Percentiles rank a stretch among this genome's conserved stretches.
These are phyloP conservation scores for Lobulomyces angularis DNA, from an alignment of 192 early-diverging fungal genomes.

Conservation along the genomic window DNA sequence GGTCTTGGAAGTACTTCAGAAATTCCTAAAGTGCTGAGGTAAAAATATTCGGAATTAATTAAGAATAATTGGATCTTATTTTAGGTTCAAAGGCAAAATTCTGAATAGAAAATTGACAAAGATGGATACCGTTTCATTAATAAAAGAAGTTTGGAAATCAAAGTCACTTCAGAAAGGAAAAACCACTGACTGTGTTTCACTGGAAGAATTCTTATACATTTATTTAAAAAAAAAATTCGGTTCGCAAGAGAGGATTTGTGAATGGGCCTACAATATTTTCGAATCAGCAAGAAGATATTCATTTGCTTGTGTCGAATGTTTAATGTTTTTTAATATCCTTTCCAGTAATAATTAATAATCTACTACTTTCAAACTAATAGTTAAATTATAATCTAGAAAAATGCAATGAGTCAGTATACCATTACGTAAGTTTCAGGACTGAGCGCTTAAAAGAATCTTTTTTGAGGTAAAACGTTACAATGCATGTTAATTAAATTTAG, in stretches of 20 bases:
- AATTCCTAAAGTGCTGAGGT: constrained; percentile 33
- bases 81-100: constrained; percentile 34
- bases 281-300: constrained; percentile 21
- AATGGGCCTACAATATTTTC: constrained; percentile 47
- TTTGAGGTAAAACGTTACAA: too few species aligned
- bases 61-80: not conserved
- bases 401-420: constrained; percentile 28
- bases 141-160: constrained; percentile 42
- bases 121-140: constrained; percentile 20
- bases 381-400: too few species aligned
- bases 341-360: constrained; percentile 5
- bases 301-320: constrained; percentile 20
- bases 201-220: constrained; percentile 38
- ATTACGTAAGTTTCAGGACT: too few species aligned
- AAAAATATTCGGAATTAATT: constrained; percentile 1
- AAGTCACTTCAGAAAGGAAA: constrained; percentile 20
- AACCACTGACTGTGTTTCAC: constrained; percentile 1
- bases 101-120: constrained; percentile 26
- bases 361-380: constrained; percentile 11
- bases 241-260: constrained; percentile 33
- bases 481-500: too few species aligned
- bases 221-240: constrained; percentile 50
- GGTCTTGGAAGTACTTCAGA: constrained; percentile 20
- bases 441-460: too few species aligned
- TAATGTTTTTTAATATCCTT: constrained; percentile 26